Conservation (phyloP, 2,329 filamentous ascomycete genomes). For the Sporothrix globosa region DNA sequence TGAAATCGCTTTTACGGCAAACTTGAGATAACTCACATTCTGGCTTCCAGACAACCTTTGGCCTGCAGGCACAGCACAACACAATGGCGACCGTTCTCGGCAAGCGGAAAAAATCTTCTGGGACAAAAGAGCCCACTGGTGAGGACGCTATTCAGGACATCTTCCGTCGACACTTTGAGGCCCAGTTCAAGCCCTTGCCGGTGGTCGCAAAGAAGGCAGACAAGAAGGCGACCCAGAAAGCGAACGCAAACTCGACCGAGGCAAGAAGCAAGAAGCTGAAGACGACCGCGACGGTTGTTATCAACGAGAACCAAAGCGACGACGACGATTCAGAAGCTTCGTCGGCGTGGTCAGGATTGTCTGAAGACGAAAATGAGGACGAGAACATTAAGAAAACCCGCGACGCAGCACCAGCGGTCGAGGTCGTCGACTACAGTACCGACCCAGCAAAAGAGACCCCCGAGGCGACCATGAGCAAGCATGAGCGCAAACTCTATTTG, state of each 20-base stretch:
- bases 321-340: slow-evolving; percentile 52
- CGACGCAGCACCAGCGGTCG: slow-evolving; percentile 47
- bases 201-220: slow-evolving; percentile 26
- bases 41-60: background rate
- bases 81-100: slow-evolving; percentile 52
- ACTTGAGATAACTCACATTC: background rate
- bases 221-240: slow-evolving; percentile 28
- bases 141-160: slow-evolving; percentile 68
- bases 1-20: background rate
- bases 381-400: slow-evolving; percentile 38
- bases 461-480: slow-evolving; percentile 59
- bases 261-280: slow-evolving; percentile 40
- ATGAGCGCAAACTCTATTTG: slow-evolving; percentile 79
- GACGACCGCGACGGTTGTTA: slow-evolving; percentile 40
- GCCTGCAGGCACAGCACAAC: background rate
- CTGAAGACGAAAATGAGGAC: slow-evolving; percentile 50
- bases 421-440: slow-evolving; percentile 65
- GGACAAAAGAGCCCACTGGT: slow-evolving; percentile 33
- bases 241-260: slow-evolving; percentile 44
- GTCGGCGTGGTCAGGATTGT: slow-evolving; percentile 69
- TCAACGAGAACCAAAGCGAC: slow-evolving; percentile 18
- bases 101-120: slow-evolving; percentile 52
- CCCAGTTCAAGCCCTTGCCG: slow-evolving; percentile 77
- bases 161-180: slow-evolving; percentile 84
- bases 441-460: slow-evolving; percentile 39